These are phyloP conservation scores for Symbiodinium natans DNA, from an alignment of 73 alveolate species.

Conservation along the genomic window DNA sequence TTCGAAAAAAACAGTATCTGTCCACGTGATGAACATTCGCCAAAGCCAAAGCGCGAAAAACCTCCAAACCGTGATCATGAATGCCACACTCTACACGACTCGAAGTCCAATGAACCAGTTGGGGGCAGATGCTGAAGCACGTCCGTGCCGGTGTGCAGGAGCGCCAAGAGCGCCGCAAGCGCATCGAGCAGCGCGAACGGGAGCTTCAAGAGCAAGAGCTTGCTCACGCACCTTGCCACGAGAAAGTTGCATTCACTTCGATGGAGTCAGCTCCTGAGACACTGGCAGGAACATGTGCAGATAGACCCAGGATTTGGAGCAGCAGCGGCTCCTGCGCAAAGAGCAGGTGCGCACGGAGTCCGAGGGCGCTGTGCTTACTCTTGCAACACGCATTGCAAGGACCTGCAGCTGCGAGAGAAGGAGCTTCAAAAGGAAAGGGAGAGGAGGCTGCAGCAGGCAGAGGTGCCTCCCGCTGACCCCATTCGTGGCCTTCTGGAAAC, in stretches of 20 bases:
- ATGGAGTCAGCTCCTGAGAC: background rate
- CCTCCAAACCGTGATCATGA: too few relatives aligned
- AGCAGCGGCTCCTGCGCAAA: slow-evolving; percentile 24
- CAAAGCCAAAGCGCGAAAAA: too few relatives aligned
- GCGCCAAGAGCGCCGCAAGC: slow-evolving; percentile 60
- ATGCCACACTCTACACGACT: too few relatives aligned
- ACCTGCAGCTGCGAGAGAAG: slow-evolving; percentile 47
- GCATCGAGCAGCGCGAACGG: slow-evolving; percentile 58
- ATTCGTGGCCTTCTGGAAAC: too few relatives aligned
- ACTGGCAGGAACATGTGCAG: background rate
- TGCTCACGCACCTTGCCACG: background rate
- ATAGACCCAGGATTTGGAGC: slow-evolving; percentile 5
- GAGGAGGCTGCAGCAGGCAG: slow-evolving; percentile 58
- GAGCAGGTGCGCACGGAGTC: slow-evolving; percentile 7
- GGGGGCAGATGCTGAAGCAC: too few relatives aligned
- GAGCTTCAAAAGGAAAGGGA: slow-evolving; percentile 49
- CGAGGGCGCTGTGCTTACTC: too few relatives aligned
- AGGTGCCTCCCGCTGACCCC: slow-evolving; percentile 17
- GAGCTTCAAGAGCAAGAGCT: slow-evolving; percentile 73
- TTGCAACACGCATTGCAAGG: too few relatives aligned
- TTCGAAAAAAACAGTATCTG: too few relatives aligned
- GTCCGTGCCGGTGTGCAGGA: too few relatives aligned
- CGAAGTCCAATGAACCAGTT: too few relatives aligned
- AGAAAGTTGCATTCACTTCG: background rate
- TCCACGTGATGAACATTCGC: background rate